A percentile compares a stretch with the other conserved stretches of the same genome.
phyloP scores from a whole-genome alignment of 371 early-diverging fungal genomes.

The Mortierella sp. region DNA sequence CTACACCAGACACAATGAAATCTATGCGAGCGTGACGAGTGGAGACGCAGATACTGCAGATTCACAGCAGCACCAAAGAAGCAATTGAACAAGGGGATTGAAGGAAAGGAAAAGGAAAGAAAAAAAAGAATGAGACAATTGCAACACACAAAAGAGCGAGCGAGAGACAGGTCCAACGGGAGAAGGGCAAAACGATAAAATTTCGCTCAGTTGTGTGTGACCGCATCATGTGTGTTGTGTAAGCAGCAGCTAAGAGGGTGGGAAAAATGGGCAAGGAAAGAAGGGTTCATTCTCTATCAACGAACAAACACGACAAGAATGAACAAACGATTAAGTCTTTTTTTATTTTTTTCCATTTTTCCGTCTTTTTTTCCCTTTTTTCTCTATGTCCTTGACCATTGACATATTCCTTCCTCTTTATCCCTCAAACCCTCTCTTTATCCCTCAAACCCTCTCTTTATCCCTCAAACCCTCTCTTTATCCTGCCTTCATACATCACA shows the following conservation, averaged over 20 bases:
- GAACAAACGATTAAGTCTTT: no score
- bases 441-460: neutral
- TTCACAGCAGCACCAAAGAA: no score
- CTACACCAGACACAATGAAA: neutral
- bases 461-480: neutral
- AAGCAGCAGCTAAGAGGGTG: neutral
- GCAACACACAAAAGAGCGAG: neutral
- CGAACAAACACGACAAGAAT: no score
- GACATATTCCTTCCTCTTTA: neutral
- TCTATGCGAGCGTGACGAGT: neutral
- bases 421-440: neutral
- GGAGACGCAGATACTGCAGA: neutral
- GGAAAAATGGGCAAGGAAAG: neutral
- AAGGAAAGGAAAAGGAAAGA: neutral
- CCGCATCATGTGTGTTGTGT: slow-evolving; percentile 1
- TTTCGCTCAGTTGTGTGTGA: neutral
- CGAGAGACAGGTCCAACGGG: slow-evolving; percentile 3
- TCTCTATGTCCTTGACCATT: no score
- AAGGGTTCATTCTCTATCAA: neutral
- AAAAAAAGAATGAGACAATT: neutral
- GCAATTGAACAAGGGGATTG: no score
- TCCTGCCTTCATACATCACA: no score
- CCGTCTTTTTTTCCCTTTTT: no score
- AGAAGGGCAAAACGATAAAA: neutral
- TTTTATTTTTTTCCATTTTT: no score